Evolutionary conservation across 129 eudicot species (phyloP), one percentile per base, ranked within the genome.

Genomic region (Kitagawia praeruptora): DNA sequence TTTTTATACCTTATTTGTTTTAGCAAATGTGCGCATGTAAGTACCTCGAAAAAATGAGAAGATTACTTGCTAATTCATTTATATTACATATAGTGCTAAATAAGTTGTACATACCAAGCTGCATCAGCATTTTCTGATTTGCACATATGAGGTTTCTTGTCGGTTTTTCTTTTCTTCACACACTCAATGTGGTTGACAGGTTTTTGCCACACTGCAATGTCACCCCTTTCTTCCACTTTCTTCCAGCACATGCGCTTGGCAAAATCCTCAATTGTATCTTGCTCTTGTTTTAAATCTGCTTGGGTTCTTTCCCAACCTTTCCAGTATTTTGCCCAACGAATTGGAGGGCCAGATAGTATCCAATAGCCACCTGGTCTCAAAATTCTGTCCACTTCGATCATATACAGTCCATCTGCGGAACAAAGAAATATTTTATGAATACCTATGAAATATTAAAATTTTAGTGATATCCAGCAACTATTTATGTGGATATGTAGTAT

Each of bases 281-380:
- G 99, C 75, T 95, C 99, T 66, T 85, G 84, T 84, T 92, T 95
- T 75, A 95, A 81, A 76, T 95, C 97, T 84, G 87, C 96, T 81
- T 81, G 64, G 19, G 86, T 92, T 85, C 97, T 90, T 78, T 95
- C 97, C 99, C 99, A 95, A 54, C 99, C 99, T 81, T 76, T 82
- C 96, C 95, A 95, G 75, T 89, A 86, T 48, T 70, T 81, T 82
- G 83, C 84, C 96, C 94, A 95, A 12, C 78, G 85, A 25, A 95
- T 92, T 12, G 99, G 99, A 76, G 99, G 99, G 19, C 99, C 99
- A 12, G 99, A 95, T 56, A 95, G 94, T 76, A 95, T 82, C 97
- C 99, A 95, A 41, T 95, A 95, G 19, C 99, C 99, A 78, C 99
- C 99, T 13, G 97, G 99, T 78, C 99, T 85, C 42, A 95, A 82